These are phyloP conservation scores for Penicillium verhagenii DNA, from an alignment of 495 filamentous ascomycete genomes.

Conservation along the genomic window DNA sequence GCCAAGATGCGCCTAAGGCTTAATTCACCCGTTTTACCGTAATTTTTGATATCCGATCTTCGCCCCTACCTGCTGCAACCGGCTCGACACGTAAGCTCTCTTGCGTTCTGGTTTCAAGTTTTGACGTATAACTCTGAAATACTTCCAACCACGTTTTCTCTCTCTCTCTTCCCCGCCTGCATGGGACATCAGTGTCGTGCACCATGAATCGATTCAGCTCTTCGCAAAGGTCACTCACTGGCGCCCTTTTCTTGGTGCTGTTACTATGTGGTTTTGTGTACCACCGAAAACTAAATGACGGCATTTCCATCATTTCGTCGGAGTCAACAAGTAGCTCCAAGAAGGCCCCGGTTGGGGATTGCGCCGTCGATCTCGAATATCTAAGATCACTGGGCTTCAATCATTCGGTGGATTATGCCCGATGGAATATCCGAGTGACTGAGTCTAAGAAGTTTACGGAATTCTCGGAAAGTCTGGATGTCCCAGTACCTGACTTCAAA, in stretches of 20 bases:
- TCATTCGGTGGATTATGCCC: constrained; percentile 1
- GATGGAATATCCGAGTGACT: constrained; percentile 9
- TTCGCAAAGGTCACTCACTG: neutral
- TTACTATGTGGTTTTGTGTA: neutral
- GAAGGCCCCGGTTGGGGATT: neutral
- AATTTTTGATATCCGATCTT: neutral
- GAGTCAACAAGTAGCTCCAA: neutral
- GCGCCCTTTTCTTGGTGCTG: neutral
- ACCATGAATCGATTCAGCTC: neutral
- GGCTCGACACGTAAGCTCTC: neutral
- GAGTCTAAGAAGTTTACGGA: constrained; percentile 1
- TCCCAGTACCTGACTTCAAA: neutral
- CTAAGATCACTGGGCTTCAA: neutral
- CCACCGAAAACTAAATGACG: neutral
- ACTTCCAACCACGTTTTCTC: neutral
- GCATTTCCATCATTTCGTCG: neutral
- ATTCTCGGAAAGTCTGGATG: constrained; percentile 1
- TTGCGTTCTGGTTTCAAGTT: neutral
- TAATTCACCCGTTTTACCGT: neutral
- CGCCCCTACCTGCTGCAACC: neutral
- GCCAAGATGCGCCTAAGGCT: neutral
- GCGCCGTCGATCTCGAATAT: neutral
- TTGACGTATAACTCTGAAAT: neutral
- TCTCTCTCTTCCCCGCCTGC: neutral
- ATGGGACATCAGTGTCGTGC: neutral